Conservation (phyloP, 176 grass and related monocot species). For the Aechmea fasciata region DNA sequence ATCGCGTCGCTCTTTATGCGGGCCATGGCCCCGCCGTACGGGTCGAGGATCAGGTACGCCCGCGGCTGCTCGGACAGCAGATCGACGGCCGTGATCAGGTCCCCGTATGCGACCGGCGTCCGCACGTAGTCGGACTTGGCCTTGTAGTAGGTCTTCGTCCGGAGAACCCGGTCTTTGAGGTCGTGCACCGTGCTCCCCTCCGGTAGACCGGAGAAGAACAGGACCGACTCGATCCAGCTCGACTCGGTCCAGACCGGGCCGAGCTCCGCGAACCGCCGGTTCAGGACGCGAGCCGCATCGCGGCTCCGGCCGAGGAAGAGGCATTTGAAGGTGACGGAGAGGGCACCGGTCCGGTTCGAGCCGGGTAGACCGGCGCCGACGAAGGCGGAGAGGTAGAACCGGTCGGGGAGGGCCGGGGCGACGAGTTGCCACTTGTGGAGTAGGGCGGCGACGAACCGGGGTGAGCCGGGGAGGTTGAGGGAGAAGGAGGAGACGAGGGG, state of each 20-base stretch:
- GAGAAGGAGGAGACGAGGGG: slow-evolving; percentile 42
- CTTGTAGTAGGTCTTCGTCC: slow-evolving; percentile 60
- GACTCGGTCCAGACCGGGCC: slow-evolving; percentile 25
- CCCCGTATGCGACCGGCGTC: slow-evolving; percentile 7
- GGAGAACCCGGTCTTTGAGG: slow-evolving; percentile 30
- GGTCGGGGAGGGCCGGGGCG: slow-evolving; percentile 55
- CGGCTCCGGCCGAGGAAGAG: slow-evolving; percentile 40
- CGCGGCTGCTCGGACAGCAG: slow-evolving; percentile 37
- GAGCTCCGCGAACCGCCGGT: slow-evolving; percentile 29
- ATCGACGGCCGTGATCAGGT: slow-evolving; percentile 8
- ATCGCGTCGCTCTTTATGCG: slow-evolving; percentile 20
- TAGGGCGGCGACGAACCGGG: slow-evolving; percentile 21
- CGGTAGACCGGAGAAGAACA: slow-evolving; percentile 58
- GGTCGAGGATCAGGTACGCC: slow-evolving; percentile 64
- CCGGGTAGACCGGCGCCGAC: slow-evolving; percentile 42
- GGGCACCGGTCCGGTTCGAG: not conserved
- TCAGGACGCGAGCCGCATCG: slow-evolving; percentile 25
- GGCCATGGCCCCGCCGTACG: slow-evolving; percentile 68
- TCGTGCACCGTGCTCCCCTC: slow-evolving; percentile 31
- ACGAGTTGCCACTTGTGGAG: slow-evolving; percentile 50
- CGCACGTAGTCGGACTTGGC: slow-evolving; percentile 67
- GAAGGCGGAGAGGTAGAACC: slow-evolving; percentile 70
- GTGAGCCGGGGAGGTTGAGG: slow-evolving; percentile 33
- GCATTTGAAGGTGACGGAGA: slow-evolving; percentile 63
- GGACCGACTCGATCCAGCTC: slow-evolving; percentile 71